Evolutionary conservation across 352 stramenopile species (phyloP).

Genomic region (Pythium rhizo-oryzae): DNA sequence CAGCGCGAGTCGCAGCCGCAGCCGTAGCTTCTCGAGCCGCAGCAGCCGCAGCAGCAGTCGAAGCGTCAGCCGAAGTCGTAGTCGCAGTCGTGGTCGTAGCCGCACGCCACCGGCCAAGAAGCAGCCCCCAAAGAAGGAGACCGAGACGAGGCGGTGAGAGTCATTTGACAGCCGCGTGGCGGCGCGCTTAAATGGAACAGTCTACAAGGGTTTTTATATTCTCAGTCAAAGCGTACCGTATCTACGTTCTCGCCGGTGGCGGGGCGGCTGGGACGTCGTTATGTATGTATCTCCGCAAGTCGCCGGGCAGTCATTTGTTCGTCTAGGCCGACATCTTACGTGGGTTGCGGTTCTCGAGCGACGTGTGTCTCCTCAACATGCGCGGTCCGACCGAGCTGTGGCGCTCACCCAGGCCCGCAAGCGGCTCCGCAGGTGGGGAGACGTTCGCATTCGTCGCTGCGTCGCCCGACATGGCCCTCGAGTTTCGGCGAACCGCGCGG

Average conservation of each 20-base stretch:
- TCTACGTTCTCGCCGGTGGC: background rate
- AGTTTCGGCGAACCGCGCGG: conserved; percentile 20
- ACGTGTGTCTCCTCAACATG: conserved; percentile 12
- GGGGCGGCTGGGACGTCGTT: background rate
- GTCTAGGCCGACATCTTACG: conserved; percentile 25
- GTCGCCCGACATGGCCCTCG: conserved; percentile 23
- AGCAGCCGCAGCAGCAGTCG: conserved; percentile 29
- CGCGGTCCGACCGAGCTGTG: conserved; percentile 12
- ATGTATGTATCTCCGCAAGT: no score
- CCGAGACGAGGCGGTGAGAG: conserved; percentile 7
- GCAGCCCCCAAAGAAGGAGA: conserved; percentile 26
- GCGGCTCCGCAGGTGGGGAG: conserved; percentile 1
- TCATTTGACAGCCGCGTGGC: no score
- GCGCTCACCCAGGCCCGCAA: conserved; percentile 2
- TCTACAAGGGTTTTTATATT: conserved; percentile 22
- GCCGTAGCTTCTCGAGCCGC: conserved; percentile 27
- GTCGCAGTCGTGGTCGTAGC: conserved; percentile 21
- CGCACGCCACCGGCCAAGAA: conserved; percentile 23
- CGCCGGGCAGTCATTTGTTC: background rate
- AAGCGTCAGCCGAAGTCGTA: conserved; percentile 12
- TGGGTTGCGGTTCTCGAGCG: background rate
- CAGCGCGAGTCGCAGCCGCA: conserved; percentile 33
- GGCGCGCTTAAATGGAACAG: background rate
- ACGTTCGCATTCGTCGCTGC: background rate
- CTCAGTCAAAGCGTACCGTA: background rate